A percentile compares a stretch with the other conserved stretches of the same genome.
Conservation (phyloP, 768 basidiomycete species). For the Serendipita sp. region DNA sequence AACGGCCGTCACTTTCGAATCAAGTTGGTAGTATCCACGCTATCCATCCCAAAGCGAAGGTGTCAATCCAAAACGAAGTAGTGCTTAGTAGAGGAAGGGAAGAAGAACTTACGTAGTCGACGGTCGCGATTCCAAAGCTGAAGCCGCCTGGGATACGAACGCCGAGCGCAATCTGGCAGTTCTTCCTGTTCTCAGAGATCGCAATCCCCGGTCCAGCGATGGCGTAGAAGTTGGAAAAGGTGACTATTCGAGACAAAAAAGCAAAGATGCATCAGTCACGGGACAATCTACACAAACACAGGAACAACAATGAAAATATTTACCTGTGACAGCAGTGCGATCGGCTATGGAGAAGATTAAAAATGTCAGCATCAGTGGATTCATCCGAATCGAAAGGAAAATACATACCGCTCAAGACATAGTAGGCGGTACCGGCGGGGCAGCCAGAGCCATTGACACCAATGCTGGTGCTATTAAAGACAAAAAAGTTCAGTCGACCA, state of each 20-base stretch:
- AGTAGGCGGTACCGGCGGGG: neutral
- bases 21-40: conserved; percentile 5
- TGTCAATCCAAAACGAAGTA: too few species aligned
- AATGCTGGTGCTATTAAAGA: neutral
- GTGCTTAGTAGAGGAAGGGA: too few species aligned
- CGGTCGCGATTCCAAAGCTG: neutral
- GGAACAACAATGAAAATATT: neutral
- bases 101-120: neutral
- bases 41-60: neutral
- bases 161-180: conserved; percentile 3
- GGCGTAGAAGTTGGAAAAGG: neutral
- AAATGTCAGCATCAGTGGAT: neutral
- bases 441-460: conserved; percentile 2
- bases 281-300: too few species aligned
- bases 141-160: neutral
- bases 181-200: neutral
- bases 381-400: neutral
- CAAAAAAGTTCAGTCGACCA: neutral
- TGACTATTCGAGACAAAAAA: too few species aligned
- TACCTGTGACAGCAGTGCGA: neutral
- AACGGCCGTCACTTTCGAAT: neutral
- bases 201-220: neutral
- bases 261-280: too few species aligned
- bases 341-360: neutral
- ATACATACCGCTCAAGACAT: neutral